phyloP scores from a whole-genome alignment of 73 alveolate species.

The Blepharisma japonicum region DNA sequence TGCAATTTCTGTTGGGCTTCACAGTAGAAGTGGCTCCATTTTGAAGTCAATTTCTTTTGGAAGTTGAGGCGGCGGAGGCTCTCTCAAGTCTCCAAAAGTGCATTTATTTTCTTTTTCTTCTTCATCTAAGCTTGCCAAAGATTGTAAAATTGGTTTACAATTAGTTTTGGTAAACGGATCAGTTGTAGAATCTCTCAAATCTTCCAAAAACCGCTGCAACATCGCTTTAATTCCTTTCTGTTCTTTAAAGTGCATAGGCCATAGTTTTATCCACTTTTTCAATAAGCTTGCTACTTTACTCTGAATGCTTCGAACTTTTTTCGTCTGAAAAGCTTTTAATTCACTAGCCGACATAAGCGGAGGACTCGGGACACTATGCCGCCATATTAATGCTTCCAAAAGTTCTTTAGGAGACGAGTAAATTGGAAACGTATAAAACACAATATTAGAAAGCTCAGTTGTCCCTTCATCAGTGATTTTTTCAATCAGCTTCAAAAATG shows the following conservation, averaged over 20 bases:
- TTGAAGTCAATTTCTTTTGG: constrained; percentile 25
- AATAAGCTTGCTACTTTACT: constrained; percentile 25
- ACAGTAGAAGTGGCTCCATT: constrained; percentile 3
- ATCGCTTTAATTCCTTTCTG: not conserved
- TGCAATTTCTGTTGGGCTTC: constrained; percentile 31
- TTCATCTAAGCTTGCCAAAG: not conserved
- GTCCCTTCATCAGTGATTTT: constrained; percentile 26
- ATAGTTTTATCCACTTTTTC: constrained; percentile 25
- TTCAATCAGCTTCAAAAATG: constrained; percentile 22
- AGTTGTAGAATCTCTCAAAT: not conserved
- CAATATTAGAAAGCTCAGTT: not conserved
- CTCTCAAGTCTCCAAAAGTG: constrained; percentile 24
- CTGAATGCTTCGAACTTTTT: constrained; percentile 1
- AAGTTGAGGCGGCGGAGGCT: not conserved
- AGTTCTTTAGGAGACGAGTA: constrained; percentile 27
- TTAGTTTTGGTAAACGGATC: not conserved
- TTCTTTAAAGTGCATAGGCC: constrained; percentile 23
- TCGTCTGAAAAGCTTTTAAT: not conserved
- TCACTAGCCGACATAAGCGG: constrained; percentile 14
- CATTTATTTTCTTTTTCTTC: constrained; percentile 9
- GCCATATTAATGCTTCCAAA: constrained; percentile 17
- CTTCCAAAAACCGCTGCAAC: constrained; percentile 8
- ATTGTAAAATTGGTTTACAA: not conserved
- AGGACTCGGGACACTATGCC: not conserved
- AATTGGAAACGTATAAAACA: constrained; percentile 13